These are phyloP conservation scores for Babesia ovis DNA, from an alignment of 169 alveolate species.

Conservation along the genomic window DNA sequence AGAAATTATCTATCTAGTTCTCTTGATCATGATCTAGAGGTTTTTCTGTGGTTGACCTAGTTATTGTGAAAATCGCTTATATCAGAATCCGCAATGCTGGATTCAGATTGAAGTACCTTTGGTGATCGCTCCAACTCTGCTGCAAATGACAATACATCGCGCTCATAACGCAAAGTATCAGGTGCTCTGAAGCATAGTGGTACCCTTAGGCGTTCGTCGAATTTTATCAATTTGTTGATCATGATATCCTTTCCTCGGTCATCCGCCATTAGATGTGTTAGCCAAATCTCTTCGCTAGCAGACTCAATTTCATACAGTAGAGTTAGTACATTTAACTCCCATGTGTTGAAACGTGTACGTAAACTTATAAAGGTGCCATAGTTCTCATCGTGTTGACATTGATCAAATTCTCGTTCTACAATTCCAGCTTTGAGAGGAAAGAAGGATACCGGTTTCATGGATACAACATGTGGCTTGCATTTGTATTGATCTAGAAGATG, in stretches of 20 bases:
- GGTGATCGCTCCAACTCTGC: background rate
- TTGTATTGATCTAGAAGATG: background rate
- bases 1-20: too few relatives aligned
- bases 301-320: conserved; percentile 4
- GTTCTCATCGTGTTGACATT: conserved; percentile 4
- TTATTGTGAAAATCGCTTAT: too few relatives aligned
- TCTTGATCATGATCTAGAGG: too few relatives aligned
- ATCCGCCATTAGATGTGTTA: background rate
- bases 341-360: conserved; percentile 7
- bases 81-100: too few relatives aligned
- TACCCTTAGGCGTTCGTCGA: background rate
- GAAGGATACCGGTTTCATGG: background rate
- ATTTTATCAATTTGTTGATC: background rate
- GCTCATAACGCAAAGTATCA: background rate
- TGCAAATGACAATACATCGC: background rate
- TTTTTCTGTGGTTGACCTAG: too few relatives aligned
- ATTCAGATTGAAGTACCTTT: too few relatives aligned
- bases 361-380: background rate
- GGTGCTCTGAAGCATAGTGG: background rate
- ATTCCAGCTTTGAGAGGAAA: background rate
- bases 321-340: background rate
- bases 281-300: background rate
- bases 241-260: too few relatives aligned
- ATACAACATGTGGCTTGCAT: background rate
- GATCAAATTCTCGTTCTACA: conserved; percentile 5